These are phyloP conservation scores for Xylaria sp. DNA, from an alignment of 2,329 filamentous ascomycete genomes.

Conservation along the genomic window DNA sequence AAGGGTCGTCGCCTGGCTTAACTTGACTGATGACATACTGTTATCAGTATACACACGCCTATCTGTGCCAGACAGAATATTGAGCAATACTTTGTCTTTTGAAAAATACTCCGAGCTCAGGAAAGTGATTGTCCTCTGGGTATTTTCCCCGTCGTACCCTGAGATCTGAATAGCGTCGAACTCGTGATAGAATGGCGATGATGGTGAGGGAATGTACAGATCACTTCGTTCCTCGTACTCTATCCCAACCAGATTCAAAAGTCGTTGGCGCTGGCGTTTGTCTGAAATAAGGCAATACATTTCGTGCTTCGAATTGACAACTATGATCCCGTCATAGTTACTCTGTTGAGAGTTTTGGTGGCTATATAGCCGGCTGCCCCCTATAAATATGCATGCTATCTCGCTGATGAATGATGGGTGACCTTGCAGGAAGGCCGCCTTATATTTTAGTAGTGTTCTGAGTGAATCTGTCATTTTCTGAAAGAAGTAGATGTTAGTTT, in stretches of 20 bases:
- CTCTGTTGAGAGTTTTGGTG: background rate
- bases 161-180: conserved; percentile 20
- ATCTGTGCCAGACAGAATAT: conserved; percentile 24
- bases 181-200: conserved; percentile 11
- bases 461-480: conserved; percentile 5
- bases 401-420: conserved; percentile 15
- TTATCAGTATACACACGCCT: conserved; percentile 6
- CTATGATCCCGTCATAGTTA: conserved; percentile 27
- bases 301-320: conserved; percentile 22
- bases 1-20: conserved; percentile 18
- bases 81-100: conserved; percentile 11
- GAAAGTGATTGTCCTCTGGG: conserved; percentile 18
- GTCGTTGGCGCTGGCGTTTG: background rate
- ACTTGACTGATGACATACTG: background rate
- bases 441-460: conserved; percentile 1
- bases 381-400: conserved; percentile 26
- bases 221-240: background rate
- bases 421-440: conserved; percentile 17
- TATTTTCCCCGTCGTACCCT: conserved; percentile 1
- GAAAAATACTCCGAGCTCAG: conserved; percentile 23
- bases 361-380: conserved; percentile 30
- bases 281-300: conserved; percentile 2
- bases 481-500: background rate
- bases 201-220: background rate
- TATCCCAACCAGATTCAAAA: conserved; percentile 19